Conservation (phyloP, 2,329 filamentous ascomycete genomes). For the Aspergillus brasiliensis region DNA sequence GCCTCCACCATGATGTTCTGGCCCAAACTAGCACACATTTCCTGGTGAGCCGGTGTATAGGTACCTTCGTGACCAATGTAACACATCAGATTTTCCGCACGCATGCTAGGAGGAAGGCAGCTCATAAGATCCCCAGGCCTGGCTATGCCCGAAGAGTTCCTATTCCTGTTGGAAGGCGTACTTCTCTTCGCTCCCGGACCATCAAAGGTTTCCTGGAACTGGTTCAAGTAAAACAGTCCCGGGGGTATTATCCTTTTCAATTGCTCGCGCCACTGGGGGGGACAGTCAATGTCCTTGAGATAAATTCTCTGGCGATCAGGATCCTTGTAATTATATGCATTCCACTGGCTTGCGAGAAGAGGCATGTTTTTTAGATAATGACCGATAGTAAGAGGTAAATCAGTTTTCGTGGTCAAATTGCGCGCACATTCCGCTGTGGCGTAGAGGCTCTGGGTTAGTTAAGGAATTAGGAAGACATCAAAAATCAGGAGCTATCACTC, state of each 20-base stretch:
- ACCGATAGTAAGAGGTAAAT: conserved; percentile 81
- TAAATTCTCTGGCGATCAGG: conserved; percentile 84
- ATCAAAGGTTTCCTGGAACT: conserved; percentile 64
- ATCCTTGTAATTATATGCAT: conserved; percentile 72
- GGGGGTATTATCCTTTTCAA: conserved; percentile 76
- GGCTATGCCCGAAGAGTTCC: conserved; percentile 55
- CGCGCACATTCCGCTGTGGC: conserved; percentile 75
- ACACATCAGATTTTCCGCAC: conserved; percentile 96
- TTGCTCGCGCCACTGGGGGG: conserved; percentile 79
- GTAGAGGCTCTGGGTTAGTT: conserved; percentile 18
- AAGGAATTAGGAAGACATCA: conserved; percentile 8
- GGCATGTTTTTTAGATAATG: conserved; percentile 91
- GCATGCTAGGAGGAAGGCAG: conserved; percentile 80
- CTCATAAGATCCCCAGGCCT: conserved; percentile 93
- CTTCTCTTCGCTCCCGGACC: conserved; percentile 56
- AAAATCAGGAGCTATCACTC: conserved; percentile 31
- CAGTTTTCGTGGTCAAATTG: conserved; percentile 71
- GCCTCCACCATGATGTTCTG: conserved; percentile 99
- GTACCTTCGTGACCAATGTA: conserved; percentile 98
- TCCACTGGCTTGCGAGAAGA: conserved; percentile 81
- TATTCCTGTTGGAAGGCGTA: conserved; percentile 43
- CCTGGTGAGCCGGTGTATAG: conserved; percentile 89
- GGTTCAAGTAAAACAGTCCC: conserved; percentile 87
- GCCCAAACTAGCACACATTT: conserved; percentile 95
- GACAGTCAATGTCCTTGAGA: conserved; percentile 96